These are phyloP conservation scores for Actinomortierella ambigua DNA, from an alignment of 371 early-diverging fungal species.

Conservation along the genomic window DNA sequence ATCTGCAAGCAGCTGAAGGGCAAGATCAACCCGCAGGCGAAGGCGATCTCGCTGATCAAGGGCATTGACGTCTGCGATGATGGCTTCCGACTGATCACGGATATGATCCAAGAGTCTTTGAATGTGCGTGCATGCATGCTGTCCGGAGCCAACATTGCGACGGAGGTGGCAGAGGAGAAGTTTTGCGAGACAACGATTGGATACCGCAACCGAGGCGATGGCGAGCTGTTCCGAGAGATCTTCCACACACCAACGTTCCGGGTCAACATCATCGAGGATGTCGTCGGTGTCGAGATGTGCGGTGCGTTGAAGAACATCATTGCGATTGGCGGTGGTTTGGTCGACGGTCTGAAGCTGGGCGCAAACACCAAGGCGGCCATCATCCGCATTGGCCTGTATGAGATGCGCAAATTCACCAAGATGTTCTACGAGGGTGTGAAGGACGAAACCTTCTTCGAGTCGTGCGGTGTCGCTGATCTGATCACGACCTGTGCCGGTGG, in stretches of 20 bases:
- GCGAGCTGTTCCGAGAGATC: constrained; percentile 74
- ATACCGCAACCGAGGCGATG: constrained; percentile 73
- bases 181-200: constrained; percentile 98
- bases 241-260: constrained; percentile 92
- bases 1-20: constrained; percentile 83
- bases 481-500: constrained; percentile 98
- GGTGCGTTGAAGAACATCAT: constrained; percentile 99
- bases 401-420: constrained; percentile 94
- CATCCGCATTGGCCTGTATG: constrained; percentile 94
- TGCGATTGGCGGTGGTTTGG: constrained; percentile 97
- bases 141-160: constrained; percentile 99
- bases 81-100: constrained; percentile 85
- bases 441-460: constrained; percentile 93
- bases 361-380: constrained; percentile 98
- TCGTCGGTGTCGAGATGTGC: constrained; percentile 94
- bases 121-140: constrained; percentile 82
- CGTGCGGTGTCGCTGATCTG: constrained; percentile 93
- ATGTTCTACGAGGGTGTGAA: constrained; percentile 78
- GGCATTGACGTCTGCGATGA: constrained; percentile 84
- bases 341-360: constrained; percentile 80
- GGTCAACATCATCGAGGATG: constrained; percentile 84
- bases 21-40: constrained; percentile 68
- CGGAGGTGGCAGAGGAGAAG: constrained; percentile 92
- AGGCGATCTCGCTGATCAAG: constrained; percentile 96
- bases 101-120: constrained; percentile 82